Evolutionary conservation across 2,329 filamentous ascomycete genomes (phyloP).

Genomic region (Alternaria metachromatica): DNA sequence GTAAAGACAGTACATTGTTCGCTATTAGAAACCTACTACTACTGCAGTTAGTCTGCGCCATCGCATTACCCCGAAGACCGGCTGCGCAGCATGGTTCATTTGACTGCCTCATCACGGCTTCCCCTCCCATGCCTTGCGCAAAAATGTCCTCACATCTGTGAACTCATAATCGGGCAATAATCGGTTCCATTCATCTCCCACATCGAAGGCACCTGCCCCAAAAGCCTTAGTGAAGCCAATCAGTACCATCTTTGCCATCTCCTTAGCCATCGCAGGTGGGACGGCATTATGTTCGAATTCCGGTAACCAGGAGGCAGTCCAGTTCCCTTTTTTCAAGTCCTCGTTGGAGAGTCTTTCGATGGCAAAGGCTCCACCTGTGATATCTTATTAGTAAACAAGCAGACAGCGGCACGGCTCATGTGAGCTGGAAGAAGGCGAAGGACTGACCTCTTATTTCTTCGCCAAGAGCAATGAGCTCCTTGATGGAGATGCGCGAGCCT

Average conservation of each 20-base stretch:
- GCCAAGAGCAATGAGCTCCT: conserved; percentile 15
- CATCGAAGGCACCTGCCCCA: conserved; percentile 49
- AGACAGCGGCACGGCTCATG: neutral
- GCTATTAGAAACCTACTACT: neutral
- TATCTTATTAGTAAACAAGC: neutral
- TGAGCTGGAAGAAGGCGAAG: neutral
- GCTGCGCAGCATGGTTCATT: neutral
- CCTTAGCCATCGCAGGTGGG: conserved; percentile 40
- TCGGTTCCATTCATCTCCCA: conserved; percentile 53
- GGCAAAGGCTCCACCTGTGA: conserved; percentile 48
- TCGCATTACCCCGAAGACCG: neutral
- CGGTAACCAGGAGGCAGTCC: conserved; percentile 50
- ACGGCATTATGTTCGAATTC: conserved; percentile 36
- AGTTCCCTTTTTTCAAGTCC: conserved; percentile 47
- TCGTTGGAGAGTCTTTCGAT: conserved; percentile 53
- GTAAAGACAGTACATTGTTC: neutral
- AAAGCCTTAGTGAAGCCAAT: conserved; percentile 22
- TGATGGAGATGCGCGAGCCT: conserved; percentile 11
- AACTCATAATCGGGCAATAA: conserved; percentile 54
- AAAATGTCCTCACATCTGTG: conserved; percentile 47
- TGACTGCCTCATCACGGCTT: conserved; percentile 21
- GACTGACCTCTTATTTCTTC: conserved; percentile 23
- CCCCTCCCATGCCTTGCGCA: conserved; percentile 47
- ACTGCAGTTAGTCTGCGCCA: neutral
- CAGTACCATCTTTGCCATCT: conserved; percentile 44